Percentiles rank a stretch among this genome's conserved stretches.
Evolutionary conservation across 805 yeast species (phyloP).

Genomic region (Suhomyces canberraensis): DNA sequence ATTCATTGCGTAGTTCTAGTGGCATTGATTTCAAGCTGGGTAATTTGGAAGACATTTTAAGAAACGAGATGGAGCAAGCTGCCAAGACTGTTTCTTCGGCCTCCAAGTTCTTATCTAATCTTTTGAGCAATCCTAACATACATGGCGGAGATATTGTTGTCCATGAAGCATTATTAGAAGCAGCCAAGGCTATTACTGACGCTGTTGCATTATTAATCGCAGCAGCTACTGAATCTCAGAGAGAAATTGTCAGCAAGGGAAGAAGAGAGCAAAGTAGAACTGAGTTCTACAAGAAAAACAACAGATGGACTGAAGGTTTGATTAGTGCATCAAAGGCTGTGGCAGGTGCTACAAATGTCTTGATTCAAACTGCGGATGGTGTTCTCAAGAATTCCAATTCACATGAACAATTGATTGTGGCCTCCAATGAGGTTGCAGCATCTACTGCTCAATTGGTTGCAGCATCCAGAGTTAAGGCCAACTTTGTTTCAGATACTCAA

Average conservation of each 20-base stretch:
- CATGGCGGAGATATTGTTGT: constrained; percentile 61
- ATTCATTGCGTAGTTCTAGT: constrained; percentile 42
- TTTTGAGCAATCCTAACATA: constrained; percentile 52
- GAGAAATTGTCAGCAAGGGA: constrained; percentile 73
- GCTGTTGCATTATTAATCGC: constrained; percentile 69
- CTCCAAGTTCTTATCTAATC: constrained; percentile 51
- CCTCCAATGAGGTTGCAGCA: constrained; percentile 88
- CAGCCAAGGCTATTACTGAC: constrained; percentile 77
- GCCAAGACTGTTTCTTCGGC: constrained; percentile 69
- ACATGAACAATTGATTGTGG: constrained; percentile 82
- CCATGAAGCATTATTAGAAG: constrained; percentile 71
- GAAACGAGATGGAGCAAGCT: constrained; percentile 68
- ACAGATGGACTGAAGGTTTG: constrained; percentile 91
- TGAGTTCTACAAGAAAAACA: constrained; percentile 81
- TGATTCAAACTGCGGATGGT: constrained; percentile 85
- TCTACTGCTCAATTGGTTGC: constrained; percentile 91
- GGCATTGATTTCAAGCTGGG: constrained; percentile 32
- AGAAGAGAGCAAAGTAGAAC: constrained; percentile 63
- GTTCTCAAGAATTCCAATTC: constrained; percentile 61
- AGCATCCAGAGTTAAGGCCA: constrained; percentile 83
- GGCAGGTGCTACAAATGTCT: constrained; percentile 76
- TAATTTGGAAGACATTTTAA: constrained; percentile 69
- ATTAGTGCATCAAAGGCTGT: constrained; percentile 87
- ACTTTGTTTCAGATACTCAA: constrained; percentile 72
- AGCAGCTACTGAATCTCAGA: constrained; percentile 77